Evolutionary conservation across 306 rosid species (phyloP).

Genomic region (Begonia peltatifolia): DNA sequence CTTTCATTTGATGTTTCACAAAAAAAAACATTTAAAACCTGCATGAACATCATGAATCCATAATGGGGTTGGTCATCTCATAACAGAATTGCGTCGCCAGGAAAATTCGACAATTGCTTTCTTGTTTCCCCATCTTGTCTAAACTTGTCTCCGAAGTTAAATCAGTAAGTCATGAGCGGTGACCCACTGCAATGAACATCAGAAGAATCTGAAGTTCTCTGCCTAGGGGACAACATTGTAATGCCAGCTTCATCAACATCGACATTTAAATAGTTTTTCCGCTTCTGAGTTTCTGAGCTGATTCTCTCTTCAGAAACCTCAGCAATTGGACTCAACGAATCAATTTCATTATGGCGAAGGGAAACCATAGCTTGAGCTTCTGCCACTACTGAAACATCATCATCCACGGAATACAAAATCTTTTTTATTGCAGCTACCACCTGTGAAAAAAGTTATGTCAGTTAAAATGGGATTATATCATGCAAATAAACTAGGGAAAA

Average conservation of each 20-base stretch:
- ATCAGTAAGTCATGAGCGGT: constrained; percentile 66
- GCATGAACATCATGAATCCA: no score
- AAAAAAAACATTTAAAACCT: no score
- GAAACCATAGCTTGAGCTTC: constrained; percentile 86
- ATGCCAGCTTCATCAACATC: constrained; percentile 59
- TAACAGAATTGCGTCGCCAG: no score
- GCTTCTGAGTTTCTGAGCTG: constrained; percentile 56
- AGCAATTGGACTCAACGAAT: constrained; percentile 58
- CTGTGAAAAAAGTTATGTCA: constrained; percentile 21
- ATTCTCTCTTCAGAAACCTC: constrained; percentile 65
- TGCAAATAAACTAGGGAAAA: background rate
- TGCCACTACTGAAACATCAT: constrained; percentile 58
- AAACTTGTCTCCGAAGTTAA: no score
- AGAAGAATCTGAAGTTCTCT: constrained; percentile 61
- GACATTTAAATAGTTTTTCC: constrained; percentile 49
- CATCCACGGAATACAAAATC: constrained; percentile 79
- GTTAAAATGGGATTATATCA: background rate
- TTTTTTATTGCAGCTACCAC: constrained; percentile 71
- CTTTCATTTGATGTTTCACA: no score
- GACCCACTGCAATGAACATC: constrained; percentile 92
- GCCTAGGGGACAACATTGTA: constrained; percentile 56
- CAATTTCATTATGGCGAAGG: constrained; percentile 20
- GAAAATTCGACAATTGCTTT: no score
- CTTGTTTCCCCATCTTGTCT: no score
- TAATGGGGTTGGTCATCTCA: no score